Percentiles rank a stretch among this genome's conserved stretches.
These are phyloP conservation scores for Botrytis hyacinthi DNA, from an alignment of 2,329 filamentous ascomycete species.

Conservation along the genomic window DNA sequence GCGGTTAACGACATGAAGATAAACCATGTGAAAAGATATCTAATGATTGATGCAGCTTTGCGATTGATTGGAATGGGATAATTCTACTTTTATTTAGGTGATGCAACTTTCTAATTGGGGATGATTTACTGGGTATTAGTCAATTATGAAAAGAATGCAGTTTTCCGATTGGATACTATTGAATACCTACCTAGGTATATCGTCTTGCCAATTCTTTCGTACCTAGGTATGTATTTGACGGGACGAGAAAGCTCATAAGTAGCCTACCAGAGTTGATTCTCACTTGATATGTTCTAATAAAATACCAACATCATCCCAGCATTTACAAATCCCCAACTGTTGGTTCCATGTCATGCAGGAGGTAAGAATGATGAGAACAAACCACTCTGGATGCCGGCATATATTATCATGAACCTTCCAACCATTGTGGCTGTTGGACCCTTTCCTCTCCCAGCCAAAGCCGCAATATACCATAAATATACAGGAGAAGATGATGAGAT, in stretches of 20 bases:
- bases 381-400: slow-evolving; percentile 76
- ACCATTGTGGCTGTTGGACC: slow-evolving; percentile 15
- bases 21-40: background rate
- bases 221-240: background rate
- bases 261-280: background rate
- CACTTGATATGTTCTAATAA: background rate
- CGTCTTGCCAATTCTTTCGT: background rate
- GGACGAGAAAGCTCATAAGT: background rate
- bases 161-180: background rate
- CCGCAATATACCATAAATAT: slow-evolving; percentile 84
- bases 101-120: background rate
- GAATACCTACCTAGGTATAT: background rate
- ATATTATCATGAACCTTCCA: slow-evolving; percentile 68
- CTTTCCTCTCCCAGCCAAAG: slow-evolving; percentile 21
- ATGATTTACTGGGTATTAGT: background rate
- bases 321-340: background rate
- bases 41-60: background rate
- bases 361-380: slow-evolving; percentile 90
- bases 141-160: background rate
- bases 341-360: slow-evolving; percentile 60
- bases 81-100: background rate
- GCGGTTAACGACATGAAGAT: background rate
- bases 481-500: slow-evolving; percentile 84
- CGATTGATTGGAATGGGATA: background rate
- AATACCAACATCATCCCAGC: background rate